Conservation (phyloP, 768 basidiomycete species). For the Naganishia onofrii region DNA sequence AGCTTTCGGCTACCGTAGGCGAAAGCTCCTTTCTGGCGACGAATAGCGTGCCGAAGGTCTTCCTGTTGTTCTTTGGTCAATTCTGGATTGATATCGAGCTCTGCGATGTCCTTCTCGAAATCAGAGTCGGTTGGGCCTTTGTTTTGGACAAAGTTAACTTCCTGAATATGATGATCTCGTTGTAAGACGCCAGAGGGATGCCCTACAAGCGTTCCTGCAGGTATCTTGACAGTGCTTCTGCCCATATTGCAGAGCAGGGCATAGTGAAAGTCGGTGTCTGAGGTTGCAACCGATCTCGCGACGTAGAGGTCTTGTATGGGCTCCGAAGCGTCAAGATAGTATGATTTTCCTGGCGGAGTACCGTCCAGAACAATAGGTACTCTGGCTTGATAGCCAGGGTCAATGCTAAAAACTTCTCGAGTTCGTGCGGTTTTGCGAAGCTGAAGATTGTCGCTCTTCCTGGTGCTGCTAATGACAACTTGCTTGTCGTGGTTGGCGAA, state of each 20-base stretch:
- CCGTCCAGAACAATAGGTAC: neutral
- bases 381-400: slow-evolving; percentile 7
- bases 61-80: neutral
- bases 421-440: neutral
- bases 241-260: neutral
- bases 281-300: neutral
- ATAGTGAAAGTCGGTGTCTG: neutral
- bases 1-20: neutral
- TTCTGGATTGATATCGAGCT: too few species aligned
- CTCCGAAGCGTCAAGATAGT: neutral
- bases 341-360: neutral
- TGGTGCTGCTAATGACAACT: neutral
- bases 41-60: neutral
- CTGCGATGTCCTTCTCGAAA: too few species aligned
- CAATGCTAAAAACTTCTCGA: slow-evolving; percentile 8
- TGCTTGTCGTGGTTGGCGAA: neutral
- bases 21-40: neutral
- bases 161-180: too few species aligned
- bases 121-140: too few species aligned
- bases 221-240: neutral
- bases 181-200: neutral
- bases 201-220: neutral
- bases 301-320: neutral
- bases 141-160: too few species aligned
- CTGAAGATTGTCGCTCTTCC: neutral